A percentile compares a stretch with the other conserved stretches of the same genome.
phyloP scores from a whole-genome alignment of 2,329 filamentous ascomycete genomes.

The Fusarium phyllophilum region DNA sequence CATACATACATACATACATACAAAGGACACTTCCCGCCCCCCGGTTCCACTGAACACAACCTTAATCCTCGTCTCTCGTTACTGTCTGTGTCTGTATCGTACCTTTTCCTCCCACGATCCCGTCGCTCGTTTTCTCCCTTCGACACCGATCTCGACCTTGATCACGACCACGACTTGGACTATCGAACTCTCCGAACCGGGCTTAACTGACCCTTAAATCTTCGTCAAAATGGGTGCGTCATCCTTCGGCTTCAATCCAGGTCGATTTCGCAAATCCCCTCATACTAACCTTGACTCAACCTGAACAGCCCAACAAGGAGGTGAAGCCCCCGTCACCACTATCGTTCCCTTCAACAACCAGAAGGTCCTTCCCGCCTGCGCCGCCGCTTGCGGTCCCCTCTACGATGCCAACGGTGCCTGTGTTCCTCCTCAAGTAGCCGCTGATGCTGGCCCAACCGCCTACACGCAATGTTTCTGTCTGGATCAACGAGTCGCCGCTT shows the following conservation, averaged over 20 bases:
- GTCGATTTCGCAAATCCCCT: slow-evolving; percentile 20
- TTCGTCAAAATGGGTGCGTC: slow-evolving; percentile 52
- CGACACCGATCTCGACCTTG: neutral
- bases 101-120: neutral
- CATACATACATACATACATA: neutral
- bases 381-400: slow-evolving; percentile 66
- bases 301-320: slow-evolving; percentile 20
- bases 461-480: slow-evolving; percentile 81
- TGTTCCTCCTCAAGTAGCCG: slow-evolving; percentile 64
- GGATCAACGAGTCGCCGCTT: slow-evolving; percentile 66
- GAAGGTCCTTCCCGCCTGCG: slow-evolving; percentile 68
- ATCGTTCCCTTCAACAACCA: slow-evolving; percentile 63
- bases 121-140: slow-evolving; percentile 21
- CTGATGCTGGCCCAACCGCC: slow-evolving; percentile 58
- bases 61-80: slow-evolving; percentile 23
- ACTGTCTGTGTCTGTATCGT: neutral
- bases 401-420: slow-evolving; percentile 78
- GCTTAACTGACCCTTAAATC: neutral
- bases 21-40: slow-evolving; percentile 21
- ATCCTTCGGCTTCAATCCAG: neutral
- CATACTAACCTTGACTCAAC: slow-evolving; percentile 22
- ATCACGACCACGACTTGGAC: neutral
- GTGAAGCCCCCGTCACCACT: slow-evolving; percentile 53
- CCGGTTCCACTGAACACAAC: slow-evolving; percentile 28
- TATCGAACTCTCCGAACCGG: neutral